Evolutionary conservation across 148 eudicot genomes (phyloP).

Genomic region (Oxyria digyna): DNA sequence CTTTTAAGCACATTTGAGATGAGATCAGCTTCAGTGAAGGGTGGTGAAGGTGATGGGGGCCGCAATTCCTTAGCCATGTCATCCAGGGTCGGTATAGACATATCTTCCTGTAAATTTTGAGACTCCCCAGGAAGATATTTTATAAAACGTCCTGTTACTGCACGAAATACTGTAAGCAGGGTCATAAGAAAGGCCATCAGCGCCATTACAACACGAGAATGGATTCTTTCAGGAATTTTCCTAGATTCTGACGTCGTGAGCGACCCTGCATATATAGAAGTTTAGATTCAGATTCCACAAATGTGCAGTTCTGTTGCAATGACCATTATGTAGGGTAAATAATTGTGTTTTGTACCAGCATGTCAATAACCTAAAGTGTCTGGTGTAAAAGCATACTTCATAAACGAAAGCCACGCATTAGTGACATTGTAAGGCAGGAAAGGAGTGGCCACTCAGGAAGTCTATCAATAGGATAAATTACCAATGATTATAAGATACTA

Average conservation of each 20-base stretch:
- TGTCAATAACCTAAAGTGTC: not conserved
- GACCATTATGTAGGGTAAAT: not conserved
- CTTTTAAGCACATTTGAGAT: conserved; percentile 56
- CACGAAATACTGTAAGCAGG: conserved; percentile 32
- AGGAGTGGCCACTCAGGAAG: not conserved
- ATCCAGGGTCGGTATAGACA: conserved; percentile 30
- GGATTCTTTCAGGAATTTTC: conserved; percentile 39
- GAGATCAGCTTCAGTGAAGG: conserved; percentile 45
- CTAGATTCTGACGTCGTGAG: conserved; percentile 21
- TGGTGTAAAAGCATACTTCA: not conserved
- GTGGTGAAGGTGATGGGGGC: conserved; percentile 42
- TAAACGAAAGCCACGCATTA: not conserved
- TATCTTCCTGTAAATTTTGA: conserved; percentile 16
- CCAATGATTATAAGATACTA: not conserved
- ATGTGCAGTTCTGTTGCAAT: not conserved
- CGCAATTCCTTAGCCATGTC: conserved; percentile 8
- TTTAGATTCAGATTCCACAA: not conserved
- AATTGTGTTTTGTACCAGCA: not conserved
- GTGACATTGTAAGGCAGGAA: not conserved
- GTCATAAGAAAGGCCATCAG: conserved; percentile 56
- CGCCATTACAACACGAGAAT: conserved; percentile 36
- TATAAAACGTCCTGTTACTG: conserved; percentile 27
- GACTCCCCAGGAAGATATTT: conserved; percentile 43
- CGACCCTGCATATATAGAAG: conserved; percentile 35
- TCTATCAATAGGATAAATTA: not conserved